Percentiles rank a stretch among this genome's conserved stretches.
Conservation (phyloP, 805 yeast genomes). For the Yarrowia phangngaensis region DNA sequence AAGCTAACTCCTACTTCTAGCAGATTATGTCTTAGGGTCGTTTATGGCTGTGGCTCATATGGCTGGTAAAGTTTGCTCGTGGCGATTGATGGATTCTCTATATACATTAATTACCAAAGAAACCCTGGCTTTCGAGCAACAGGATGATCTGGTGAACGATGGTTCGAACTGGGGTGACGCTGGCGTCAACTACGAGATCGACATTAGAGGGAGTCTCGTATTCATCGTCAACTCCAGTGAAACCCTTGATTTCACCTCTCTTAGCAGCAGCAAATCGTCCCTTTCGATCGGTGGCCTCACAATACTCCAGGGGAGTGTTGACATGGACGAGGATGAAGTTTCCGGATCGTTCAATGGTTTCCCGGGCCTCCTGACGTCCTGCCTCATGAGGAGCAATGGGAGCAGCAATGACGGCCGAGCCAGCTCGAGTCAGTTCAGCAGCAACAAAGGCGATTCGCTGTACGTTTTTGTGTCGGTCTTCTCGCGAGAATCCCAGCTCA, state of each 20-base stretch:
- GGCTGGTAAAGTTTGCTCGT: too few relatives aligned
- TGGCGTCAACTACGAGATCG: slow-evolving; percentile 55
- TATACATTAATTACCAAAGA: slow-evolving; percentile 51
- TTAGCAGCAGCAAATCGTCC: slow-evolving; percentile 50
- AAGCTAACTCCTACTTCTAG: too few relatives aligned
- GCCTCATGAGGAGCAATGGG: slow-evolving; percentile 48
- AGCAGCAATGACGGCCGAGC: slow-evolving; percentile 81
- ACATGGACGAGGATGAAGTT: slow-evolving; percentile 52
- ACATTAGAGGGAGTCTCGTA: slow-evolving; percentile 51
- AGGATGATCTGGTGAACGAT: slow-evolving; percentile 71
- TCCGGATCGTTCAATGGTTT: slow-evolving; percentile 48
- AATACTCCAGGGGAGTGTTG: slow-evolving; percentile 47
- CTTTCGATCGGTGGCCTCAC: slow-evolving; percentile 48
- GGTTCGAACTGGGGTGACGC: slow-evolving; percentile 56
- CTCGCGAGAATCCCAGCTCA: slow-evolving; percentile 43
- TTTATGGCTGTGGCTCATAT: too few relatives aligned
- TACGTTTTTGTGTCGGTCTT: slow-evolving; percentile 43
- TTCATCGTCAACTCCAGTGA: slow-evolving; percentile 48
- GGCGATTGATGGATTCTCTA: too few relatives aligned
- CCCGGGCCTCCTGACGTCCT: slow-evolving; percentile 45
- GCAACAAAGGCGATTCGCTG: slow-evolving; percentile 59
- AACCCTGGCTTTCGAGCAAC: slow-evolving; percentile 77
- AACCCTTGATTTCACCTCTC: slow-evolving; percentile 47
- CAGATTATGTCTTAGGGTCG: too few relatives aligned
- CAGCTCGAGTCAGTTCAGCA: slow-evolving; percentile 78